Evolutionary conservation across 129 eudicot genomes (phyloP).

Genomic region (Glebionis coronaria): DNA sequence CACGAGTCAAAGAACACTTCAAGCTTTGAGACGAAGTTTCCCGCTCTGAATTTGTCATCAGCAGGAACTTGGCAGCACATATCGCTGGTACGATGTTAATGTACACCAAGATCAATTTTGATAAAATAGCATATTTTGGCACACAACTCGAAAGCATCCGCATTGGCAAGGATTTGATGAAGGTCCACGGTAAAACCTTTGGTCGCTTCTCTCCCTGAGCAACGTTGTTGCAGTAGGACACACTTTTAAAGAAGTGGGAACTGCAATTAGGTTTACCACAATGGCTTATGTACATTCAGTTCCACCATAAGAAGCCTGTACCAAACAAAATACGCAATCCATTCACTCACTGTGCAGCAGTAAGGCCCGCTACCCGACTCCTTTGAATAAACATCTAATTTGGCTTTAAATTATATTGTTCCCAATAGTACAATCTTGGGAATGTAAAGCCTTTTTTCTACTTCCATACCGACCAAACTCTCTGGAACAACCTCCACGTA

Average conservation of each 20-base stretch:
- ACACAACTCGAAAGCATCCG: constrained; percentile 70
- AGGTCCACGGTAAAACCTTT: constrained; percentile 45
- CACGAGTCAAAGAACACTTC: constrained; percentile 66
- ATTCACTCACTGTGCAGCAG: too few species aligned
- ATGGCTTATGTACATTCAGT: too few species aligned
- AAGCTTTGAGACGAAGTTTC: constrained; percentile 57
- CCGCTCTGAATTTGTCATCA: constrained; percentile 61
- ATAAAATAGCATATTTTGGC: constrained; percentile 83
- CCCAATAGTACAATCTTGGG: too few species aligned
- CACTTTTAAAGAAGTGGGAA: constrained; percentile 70
- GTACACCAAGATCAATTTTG: constrained; percentile 73
- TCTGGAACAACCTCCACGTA: too few species aligned
- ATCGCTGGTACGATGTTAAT: constrained; percentile 63
- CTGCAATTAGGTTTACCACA: too few species aligned
- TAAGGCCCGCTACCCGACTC: too few species aligned
- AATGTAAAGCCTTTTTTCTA: too few species aligned
- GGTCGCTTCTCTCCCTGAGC: constrained; percentile 39
- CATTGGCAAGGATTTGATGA: constrained; percentile 77
- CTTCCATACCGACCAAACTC: too few species aligned
- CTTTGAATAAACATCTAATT: too few species aligned
- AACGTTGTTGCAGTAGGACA: constrained; percentile 60
- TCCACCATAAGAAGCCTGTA: too few species aligned
- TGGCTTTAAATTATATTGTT: too few species aligned
- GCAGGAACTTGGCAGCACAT: constrained; percentile 71
- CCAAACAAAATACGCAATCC: too few species aligned